Conservation (phyloP, 805 yeast species). For the Debaryomyces castellii region DNA sequence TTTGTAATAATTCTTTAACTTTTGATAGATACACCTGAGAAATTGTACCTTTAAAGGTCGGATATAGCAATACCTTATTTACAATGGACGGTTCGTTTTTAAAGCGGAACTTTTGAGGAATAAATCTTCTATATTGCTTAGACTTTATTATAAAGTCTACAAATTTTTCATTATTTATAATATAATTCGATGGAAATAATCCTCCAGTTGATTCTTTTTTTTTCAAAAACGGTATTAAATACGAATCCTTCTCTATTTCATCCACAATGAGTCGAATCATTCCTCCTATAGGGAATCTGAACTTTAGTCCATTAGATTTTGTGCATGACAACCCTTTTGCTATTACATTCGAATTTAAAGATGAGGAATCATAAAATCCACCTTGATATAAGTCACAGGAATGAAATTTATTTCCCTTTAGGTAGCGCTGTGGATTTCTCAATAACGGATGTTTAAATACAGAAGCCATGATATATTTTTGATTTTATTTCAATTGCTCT, state of each 20-base stretch:
- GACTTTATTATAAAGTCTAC: constrained; percentile 14
- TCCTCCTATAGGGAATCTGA: constrained; percentile 27
- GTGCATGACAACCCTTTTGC: constrained; percentile 23
- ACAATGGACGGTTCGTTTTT: constrained; percentile 11
- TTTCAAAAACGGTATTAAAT: constrained; percentile 16
- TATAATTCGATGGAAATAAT: constrained; percentile 24
- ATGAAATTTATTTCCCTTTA: constrained; percentile 20
- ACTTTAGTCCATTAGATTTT: constrained; percentile 20
- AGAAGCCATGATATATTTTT: neutral
- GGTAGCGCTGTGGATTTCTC: constrained; percentile 29
- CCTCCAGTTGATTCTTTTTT: constrained; percentile 11
- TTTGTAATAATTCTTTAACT: constrained; percentile 13
- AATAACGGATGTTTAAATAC: constrained; percentile 28
- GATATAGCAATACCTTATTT: constrained; percentile 8
- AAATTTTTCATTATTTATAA: constrained; percentile 21
- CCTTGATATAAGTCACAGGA: constrained; percentile 15
- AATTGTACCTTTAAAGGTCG: constrained; percentile 9
- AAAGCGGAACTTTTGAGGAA: constrained; percentile 26
- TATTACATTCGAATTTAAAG: constrained; percentile 26
- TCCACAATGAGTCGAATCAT: constrained; percentile 10
- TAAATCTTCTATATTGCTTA: constrained; percentile 18
- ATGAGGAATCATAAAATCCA: constrained; percentile 15
- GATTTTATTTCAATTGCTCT: neutral
- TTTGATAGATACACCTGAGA: neutral
- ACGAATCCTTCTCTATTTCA: constrained; percentile 5